Conservation (phyloP, 176 grass and related monocot species). For the Elymus sibiricus region DNA sequence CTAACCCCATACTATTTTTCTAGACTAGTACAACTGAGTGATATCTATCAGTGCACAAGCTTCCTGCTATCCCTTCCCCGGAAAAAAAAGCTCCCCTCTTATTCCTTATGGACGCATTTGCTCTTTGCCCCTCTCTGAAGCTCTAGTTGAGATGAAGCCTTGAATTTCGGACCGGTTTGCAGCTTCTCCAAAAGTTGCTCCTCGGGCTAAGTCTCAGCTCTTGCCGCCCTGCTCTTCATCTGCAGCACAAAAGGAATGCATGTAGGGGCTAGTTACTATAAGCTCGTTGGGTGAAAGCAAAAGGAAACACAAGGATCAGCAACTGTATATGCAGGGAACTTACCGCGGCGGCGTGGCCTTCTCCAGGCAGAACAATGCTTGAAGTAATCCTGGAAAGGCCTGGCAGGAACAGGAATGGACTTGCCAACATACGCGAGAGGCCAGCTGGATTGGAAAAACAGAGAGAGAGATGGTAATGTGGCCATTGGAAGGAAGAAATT, state of each 20-base stretch:
- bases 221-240: slow-evolving; percentile 34
- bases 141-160: background rate
- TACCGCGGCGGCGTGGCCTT: slow-evolving; percentile 36
- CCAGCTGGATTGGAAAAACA: slow-evolving; percentile 44
- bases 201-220: background rate
- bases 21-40: too few species aligned
- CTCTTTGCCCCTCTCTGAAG: background rate
- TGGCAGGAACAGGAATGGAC: slow-evolving; percentile 50
- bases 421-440: slow-evolving; percentile 59
- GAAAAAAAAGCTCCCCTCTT: background rate
- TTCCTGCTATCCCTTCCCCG: background rate
- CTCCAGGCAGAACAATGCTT: slow-evolving; percentile 22
- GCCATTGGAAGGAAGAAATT: background rate
- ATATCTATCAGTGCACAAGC: too few species aligned
- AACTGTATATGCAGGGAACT: background rate
- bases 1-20: background rate
- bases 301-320: background rate
- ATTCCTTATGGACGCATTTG: background rate
- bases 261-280: background rate
- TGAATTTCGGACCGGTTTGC: background rate
- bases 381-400: slow-evolving; percentile 43
- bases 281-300: background rate
- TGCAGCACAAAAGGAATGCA: background rate
- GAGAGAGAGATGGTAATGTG: slow-evolving; percentile 4
- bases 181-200: background rate